Evolutionary conservation across 2,329 filamentous ascomycete genomes (phyloP).

Genomic region (Ascochyta pisi): DNA sequence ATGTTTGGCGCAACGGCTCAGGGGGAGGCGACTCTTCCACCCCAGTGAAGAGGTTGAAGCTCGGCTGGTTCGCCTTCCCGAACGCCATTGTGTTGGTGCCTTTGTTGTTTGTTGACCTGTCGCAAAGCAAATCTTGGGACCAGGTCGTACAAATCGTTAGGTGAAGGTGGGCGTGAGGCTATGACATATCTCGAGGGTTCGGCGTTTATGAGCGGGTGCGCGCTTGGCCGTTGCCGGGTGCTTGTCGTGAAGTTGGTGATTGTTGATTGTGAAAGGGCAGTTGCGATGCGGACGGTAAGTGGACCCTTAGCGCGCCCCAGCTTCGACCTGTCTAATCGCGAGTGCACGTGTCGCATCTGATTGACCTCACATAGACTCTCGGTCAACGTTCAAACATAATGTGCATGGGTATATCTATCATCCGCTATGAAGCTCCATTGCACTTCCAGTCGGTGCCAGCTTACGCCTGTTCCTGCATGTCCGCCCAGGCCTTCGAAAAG

Average conservation of each 20-base stretch:
- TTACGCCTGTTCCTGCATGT: conserved; percentile 28
- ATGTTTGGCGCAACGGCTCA: conserved; percentile 52
- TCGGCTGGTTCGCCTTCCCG: conserved; percentile 51
- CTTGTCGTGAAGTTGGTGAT: conserved; percentile 7
- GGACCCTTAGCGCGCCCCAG: conserved; percentile 13
- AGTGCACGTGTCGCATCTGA: conserved; percentile 4
- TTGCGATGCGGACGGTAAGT: conserved; percentile 14
- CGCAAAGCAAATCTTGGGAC: conserved; percentile 1
- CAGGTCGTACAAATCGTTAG: not conserved
- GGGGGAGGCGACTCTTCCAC: conserved; percentile 44
- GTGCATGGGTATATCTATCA: not conserved
- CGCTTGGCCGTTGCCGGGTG: not conserved
- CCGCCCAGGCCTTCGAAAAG: conserved; percentile 44
- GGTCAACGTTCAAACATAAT: not conserved
- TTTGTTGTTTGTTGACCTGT: conserved; percentile 25
- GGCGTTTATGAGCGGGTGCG: not conserved
- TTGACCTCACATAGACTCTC: not conserved
- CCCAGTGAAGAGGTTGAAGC: conserved; percentile 59
- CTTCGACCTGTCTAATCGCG: not conserved
- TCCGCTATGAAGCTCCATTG: not conserved
- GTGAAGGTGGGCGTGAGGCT: not conserved
- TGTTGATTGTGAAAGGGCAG: conserved; percentile 15
- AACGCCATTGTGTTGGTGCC: conserved; percentile 34
- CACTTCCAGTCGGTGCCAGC: not conserved
- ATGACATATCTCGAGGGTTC: not conserved